phyloP scores from a whole-genome alignment of 345 rosid genomes.

The Populus alba region DNA sequence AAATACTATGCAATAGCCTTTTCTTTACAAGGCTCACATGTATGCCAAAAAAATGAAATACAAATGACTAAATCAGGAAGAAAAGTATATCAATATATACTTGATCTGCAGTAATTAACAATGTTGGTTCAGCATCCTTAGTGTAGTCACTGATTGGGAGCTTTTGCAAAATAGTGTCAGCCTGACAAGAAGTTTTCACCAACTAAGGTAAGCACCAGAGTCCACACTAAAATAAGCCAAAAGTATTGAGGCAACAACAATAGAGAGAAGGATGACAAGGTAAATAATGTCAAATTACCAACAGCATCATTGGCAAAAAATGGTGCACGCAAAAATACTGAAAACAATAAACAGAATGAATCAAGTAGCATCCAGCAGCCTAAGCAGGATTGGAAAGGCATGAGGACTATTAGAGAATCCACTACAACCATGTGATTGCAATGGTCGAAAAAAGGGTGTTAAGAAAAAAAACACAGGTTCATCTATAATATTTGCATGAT shows the following conservation, averaged over 20 bases:
- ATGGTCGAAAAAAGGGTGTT: not conserved
- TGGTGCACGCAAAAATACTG: not conserved
- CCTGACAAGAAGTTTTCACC: constrained; percentile 55
- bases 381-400: not conserved
- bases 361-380: not conserved
- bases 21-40: not conserved
- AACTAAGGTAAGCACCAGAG: constrained; percentile 25
- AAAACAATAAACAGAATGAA: not conserved
- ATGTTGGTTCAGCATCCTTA: constrained; percentile 54
- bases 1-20: not conserved
- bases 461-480: too few species aligned
- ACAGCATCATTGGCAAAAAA: not conserved
- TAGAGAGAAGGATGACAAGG: not conserved
- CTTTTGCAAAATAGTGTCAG: constrained; percentile 67
- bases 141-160: constrained; percentile 42
- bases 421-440: not conserved
- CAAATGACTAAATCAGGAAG: not conserved
- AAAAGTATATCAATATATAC: constrained; percentile 38
- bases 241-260: not conserved
- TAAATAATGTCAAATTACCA: not conserved
- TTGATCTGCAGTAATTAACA: constrained; percentile 78
- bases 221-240: constrained; percentile 7
- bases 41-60: constrained; percentile 1
- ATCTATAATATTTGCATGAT: too few species aligned
- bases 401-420: not conserved